Evolutionary conservation across 1,139 yeast genomes (phyloP).

Genomic region (Waltiozyma sp.): DNA sequence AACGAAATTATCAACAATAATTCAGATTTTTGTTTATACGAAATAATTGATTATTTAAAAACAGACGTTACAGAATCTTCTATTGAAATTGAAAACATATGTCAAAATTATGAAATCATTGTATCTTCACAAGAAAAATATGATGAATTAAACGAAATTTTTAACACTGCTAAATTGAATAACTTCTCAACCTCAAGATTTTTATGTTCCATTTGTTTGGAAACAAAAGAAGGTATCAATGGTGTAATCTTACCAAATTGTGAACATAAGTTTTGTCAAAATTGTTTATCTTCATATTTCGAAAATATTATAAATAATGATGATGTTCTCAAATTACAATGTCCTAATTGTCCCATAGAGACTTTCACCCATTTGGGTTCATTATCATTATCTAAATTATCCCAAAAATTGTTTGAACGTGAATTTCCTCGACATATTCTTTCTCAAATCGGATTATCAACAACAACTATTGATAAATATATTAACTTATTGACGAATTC

Average conservation of each 20-base stretch:
- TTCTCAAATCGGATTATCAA: constrained; percentile 20
- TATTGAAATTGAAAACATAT: constrained; percentile 8
- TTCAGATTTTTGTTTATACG: constrained; percentile 31
- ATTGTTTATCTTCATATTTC: constrained; percentile 39
- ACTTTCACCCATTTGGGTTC: constrained; percentile 10
- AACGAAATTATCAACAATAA: constrained; percentile 21
- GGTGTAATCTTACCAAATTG: constrained; percentile 36
- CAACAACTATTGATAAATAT: constrained; percentile 29
- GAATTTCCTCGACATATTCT: constrained; percentile 27
- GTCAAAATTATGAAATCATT: constrained; percentile 11
- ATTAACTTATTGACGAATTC: constrained; percentile 26
- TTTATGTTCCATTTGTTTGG: constrained; percentile 51
- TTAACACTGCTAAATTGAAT: constrained; percentile 17
- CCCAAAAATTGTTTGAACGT: constrained; percentile 27
- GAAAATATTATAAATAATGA: constrained; percentile 36
- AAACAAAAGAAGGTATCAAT: constrained; percentile 34
- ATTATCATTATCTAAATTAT: constrained; percentile 16
- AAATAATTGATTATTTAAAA: constrained; percentile 17
- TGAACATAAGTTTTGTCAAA: constrained; percentile 42
- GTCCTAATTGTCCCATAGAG: constrained; percentile 37
- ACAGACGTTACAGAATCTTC: constrained; percentile 6
- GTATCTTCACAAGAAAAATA: constrained; percentile 13
- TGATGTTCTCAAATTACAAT: constrained; percentile 41
- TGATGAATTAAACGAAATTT: constrained; percentile 12
- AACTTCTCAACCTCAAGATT: constrained; percentile 32